phyloP scores from a whole-genome alignment of 225 moss, liverwort and hornwort species.

The Pseudisothecium myosuroides region DNA sequence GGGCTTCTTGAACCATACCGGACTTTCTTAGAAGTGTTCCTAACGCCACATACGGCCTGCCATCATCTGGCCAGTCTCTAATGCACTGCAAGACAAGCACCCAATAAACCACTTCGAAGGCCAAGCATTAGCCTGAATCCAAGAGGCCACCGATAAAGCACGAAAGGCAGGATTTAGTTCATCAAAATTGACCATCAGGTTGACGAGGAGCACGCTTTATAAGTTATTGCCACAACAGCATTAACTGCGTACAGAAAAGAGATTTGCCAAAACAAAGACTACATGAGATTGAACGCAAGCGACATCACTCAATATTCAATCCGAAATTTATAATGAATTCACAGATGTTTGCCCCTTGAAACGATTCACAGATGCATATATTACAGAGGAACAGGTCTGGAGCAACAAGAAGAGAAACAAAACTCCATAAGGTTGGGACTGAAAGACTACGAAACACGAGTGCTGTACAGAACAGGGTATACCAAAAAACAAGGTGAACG shows the following conservation, averaged over 20 bases:
- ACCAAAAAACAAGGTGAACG: background rate
- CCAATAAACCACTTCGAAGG: background rate
- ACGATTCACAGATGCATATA: background rate
- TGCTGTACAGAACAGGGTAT: background rate
- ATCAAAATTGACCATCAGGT: background rate
- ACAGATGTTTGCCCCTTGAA: background rate
- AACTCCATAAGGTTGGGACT: background rate
- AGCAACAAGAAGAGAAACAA: background rate
- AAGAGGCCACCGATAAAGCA: background rate
- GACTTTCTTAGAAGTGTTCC: slow-evolving; percentile 52
- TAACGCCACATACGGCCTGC: slow-evolving; percentile 81
- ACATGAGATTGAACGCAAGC: background rate
- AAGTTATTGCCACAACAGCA: background rate
- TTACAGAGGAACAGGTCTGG: background rate
- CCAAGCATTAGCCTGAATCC: background rate
- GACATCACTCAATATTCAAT: background rate
- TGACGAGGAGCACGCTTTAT: background rate
- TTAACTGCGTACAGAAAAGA: background rate
- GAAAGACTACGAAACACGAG: background rate
- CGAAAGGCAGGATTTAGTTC: background rate
- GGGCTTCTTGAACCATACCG: slow-evolving; percentile 60
- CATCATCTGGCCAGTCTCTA: slow-evolving; percentile 90
- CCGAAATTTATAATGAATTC: background rate
- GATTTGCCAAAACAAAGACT: background rate
- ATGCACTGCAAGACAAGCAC: slow-evolving; percentile 55